Evolutionary conservation across 2,329 filamentous ascomycete genomes (phyloP).

Genomic region (Xylaria multiplex): DNA sequence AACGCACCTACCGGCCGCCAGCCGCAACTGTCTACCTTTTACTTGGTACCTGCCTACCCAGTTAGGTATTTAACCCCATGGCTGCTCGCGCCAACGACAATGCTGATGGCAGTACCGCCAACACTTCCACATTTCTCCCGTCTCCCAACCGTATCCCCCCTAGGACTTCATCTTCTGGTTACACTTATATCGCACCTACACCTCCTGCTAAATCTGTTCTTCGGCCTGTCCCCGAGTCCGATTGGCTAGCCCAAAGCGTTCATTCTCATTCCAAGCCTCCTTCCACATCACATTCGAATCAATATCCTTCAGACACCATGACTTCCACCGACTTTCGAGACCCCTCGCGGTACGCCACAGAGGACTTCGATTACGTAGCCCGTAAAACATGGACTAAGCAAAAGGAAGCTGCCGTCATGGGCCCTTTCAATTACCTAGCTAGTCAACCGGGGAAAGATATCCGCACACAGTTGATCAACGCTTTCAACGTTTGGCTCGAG

Average conservation of each 20-base stretch:
- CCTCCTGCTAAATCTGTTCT: slow-evolving; percentile 56
- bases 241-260: slow-evolving; percentile 65
- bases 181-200: slow-evolving; percentile 53
- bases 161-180: slow-evolving; percentile 74
- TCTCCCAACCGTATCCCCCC: slow-evolving; percentile 77
- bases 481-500: slow-evolving; percentile 83
- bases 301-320: slow-evolving; percentile 53
- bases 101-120: slow-evolving; percentile 10
- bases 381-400: slow-evolving; percentile 72
- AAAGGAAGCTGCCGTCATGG: slow-evolving; percentile 81
- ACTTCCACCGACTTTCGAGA: slow-evolving; percentile 56
- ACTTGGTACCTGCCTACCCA: no score
- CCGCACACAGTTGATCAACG: slow-evolving; percentile 78
- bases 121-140: slow-evolving; percentile 47
- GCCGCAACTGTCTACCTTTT: no score
- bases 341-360: slow-evolving; percentile 63
- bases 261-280: slow-evolving; percentile 47
- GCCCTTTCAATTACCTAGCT: slow-evolving; percentile 83
- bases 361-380: slow-evolving; percentile 64
- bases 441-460: slow-evolving; percentile 87
- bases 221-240: slow-evolving; percentile 67
- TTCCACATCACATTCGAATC: slow-evolving; percentile 41
- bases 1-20: no score
- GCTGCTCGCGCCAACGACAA: slow-evolving; percentile 33
- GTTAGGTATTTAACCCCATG: slow-evolving; percentile 22